phyloP scores from a whole-genome alignment of 352 stramenopile genomes.

The Elongisporangium prolatum region DNA sequence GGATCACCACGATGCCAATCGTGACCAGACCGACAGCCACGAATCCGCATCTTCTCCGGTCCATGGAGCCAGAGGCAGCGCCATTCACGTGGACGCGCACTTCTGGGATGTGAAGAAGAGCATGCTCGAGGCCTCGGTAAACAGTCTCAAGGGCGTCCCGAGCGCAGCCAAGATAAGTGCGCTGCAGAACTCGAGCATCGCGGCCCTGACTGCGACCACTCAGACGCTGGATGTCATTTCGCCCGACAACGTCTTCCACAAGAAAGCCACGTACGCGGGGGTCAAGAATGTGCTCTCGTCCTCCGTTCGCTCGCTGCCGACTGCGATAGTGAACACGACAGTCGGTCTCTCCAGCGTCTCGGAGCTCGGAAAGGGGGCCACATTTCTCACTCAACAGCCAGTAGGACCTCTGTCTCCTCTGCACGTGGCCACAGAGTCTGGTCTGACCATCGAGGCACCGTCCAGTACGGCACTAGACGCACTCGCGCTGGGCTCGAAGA shows the following conservation, averaged over 20 bases:
- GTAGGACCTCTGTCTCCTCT: background rate
- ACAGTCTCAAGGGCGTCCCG: conserved; percentile 30
- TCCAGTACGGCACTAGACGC: background rate
- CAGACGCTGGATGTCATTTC: conserved; percentile 57
- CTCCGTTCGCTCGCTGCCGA: conserved; percentile 45
- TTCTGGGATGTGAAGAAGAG: conserved; percentile 74
- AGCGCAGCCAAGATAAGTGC: conserved; percentile 37
- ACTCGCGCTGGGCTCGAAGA: background rate
- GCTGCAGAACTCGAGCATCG: conserved; percentile 43
- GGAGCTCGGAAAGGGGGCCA: background rate
- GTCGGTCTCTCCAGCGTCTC: background rate
- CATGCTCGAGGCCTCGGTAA: conserved; percentile 41
- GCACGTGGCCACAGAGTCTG: conserved; percentile 1
- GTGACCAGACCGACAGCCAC: background rate
- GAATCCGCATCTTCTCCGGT: background rate
- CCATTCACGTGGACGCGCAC: conserved; percentile 42
- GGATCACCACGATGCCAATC: background rate
- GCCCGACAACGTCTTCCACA: conserved; percentile 53
- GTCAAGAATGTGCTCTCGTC: conserved; percentile 56
- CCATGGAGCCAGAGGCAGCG: conserved; percentile 4
- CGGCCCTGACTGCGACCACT: conserved; percentile 15
- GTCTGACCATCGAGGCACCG: background rate
- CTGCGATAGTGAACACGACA: conserved; percentile 16
- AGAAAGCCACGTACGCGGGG: conserved; percentile 59
- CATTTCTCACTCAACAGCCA: conserved; percentile 19